Evolutionary conservation across 805 yeast species (phyloP).

Genomic region (Yarrowia yakushimensis): DNA sequence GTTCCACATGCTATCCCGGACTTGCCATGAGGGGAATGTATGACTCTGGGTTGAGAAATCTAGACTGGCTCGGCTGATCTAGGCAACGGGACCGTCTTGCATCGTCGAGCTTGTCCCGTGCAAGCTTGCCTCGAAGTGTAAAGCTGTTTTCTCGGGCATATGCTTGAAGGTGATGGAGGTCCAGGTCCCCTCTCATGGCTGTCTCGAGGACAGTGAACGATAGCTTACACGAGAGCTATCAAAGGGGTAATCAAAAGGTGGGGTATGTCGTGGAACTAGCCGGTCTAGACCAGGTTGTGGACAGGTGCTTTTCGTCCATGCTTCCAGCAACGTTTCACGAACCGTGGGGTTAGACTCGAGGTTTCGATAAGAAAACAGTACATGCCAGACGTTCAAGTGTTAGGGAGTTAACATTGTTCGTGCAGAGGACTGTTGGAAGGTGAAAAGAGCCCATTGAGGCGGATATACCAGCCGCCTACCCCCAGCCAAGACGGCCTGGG

Average conservation of each 20-base stretch:
- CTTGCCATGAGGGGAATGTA: not conserved
- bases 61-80: conserved; percentile 10
- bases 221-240: too few species aligned
- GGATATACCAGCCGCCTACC: too few species aligned
- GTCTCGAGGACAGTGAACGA: too few species aligned
- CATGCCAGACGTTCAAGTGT: not conserved
- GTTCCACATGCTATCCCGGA: too few species aligned
- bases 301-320: too few species aligned
- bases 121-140: not conserved
- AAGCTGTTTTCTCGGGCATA: conserved; percentile 4
- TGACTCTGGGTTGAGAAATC: not conserved
- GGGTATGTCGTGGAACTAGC: not conserved
- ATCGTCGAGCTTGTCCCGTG: not conserved
- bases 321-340: not conserved
- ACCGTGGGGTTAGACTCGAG: not conserved
- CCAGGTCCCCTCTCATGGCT: too few species aligned
- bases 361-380: not conserved
- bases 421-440: not conserved
- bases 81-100: not conserved
- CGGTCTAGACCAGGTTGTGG: not conserved
- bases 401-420: conserved; percentile 2
- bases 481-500: not conserved
- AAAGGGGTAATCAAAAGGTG: too few species aligned
- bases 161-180: not conserved
- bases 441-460: too few species aligned